Base-by-base conservation (phyloP, 139 green algal genomes). In the Chlorella sp. region DNA sequence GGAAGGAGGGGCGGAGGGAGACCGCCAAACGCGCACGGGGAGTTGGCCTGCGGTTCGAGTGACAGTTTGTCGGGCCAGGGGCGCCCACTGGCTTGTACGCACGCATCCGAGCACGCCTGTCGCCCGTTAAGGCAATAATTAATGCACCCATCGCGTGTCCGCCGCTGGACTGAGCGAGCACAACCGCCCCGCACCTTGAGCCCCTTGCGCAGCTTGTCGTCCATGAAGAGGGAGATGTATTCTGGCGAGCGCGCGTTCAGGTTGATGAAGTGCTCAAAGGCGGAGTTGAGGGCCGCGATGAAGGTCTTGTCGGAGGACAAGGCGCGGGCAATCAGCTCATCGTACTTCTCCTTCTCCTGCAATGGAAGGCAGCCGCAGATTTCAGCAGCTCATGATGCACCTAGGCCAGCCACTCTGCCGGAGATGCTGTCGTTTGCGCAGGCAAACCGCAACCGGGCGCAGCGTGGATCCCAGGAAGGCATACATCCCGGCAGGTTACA, bases 141-240 rank as follows among this genome's bases (percentile, higher is more conserved):
- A 20, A n/a, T 65, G 64, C 26, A 40, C 32, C 3, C 60, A 32
- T 17, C 60, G 38, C 28, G 13, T 4, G 28, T 41, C 3, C 13
- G 11, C 13, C 4, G 22, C 67, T 20, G 3, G 1, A 44, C 36
- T 1, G 13, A 24, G 36, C 17, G 8, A n/a, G 28, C 26, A 16
- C 70, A 48, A 54, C 28, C n/a, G 8, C 64, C 38, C 38, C 38
- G 0, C 64, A 87, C 84, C 84, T 95, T 90, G 56, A 90, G 84
- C 38, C 89, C 89, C 87, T 91, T 92, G 41, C 94, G 91, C 83
- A 99, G 93, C 86, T 96, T 95, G 86, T 98, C 95, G 86, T 99
- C 97, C 84, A 99, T 97, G 93, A 96, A 99, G 17, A 99, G 91
- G 7, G 93, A 98, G 76, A 99, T 95, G 92, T 94, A 99, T 91